These are phyloP conservation scores for Astragalus glycyphyllos DNA, from an alignment of 306 rosid species.

Conservation along the genomic window DNA sequence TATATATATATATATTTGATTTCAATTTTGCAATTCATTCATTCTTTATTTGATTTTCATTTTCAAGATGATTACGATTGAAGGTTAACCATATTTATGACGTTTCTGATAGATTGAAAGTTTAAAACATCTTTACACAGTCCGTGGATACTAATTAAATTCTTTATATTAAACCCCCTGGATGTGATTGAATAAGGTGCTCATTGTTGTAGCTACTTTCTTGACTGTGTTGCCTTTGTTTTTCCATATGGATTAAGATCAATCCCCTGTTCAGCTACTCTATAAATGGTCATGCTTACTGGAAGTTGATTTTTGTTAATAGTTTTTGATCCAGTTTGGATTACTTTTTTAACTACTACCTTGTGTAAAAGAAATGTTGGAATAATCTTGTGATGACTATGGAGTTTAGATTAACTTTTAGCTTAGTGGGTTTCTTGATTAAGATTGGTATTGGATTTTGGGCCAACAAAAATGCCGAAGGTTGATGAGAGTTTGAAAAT, in stretches of 20 bases:
- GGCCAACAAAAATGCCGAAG: not conserved
- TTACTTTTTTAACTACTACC: not conserved
- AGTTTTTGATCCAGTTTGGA: not conserved
- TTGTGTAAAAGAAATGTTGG: not conserved
- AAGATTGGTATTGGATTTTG: not conserved
- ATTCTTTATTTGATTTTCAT: too few species aligned
- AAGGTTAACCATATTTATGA: too few species aligned
- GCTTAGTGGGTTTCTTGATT: not conserved
- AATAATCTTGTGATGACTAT: not conserved
- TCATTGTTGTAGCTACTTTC: not conserved
- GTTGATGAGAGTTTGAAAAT: not conserved
- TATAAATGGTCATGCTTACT: not conserved
- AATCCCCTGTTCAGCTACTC: too few species aligned
- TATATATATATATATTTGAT: too few species aligned
- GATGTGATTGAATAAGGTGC: constrained; percentile 2
- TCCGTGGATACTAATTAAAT: too few species aligned
- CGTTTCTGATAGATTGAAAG: too few species aligned
- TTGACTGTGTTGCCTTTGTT: not conserved
- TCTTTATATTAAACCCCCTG: too few species aligned
- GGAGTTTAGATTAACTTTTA: not conserved
- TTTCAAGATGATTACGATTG: too few species aligned
- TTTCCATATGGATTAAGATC: not conserved
- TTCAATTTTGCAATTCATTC: too few species aligned
- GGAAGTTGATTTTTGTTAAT: not conserved
- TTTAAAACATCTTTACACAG: too few species aligned